Base-by-base conservation (phyloP, 352 stramenopile genomes). In the Pythium pyrilobum region DNA sequence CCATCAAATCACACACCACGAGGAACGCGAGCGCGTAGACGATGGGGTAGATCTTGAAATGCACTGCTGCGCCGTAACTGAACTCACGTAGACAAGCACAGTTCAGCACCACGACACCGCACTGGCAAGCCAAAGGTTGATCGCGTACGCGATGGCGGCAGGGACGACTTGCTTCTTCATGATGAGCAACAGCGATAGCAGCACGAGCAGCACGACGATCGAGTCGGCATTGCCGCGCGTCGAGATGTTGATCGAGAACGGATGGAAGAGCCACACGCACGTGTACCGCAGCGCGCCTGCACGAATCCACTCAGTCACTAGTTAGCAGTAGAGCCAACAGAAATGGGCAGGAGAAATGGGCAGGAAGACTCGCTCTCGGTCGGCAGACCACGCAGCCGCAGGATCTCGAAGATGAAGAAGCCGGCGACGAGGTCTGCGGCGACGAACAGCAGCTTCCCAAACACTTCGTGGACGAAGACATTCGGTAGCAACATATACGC, bases 21-120 rank as follows among this genome's bases (percentile, higher is more conserved):
- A 96, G 74, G 51, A 94, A 89, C 11, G 85, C 74, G 39, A 95
- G 69, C 21, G 81, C 85, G 64, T 99, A 99, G 58, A 99, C 96
- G 31, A 99, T 97, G 6, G 97, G 97, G 63, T 99, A 99, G 15
- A 99, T 95, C 69, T 98, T 98, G 62, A 98, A 89, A 67, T 99
- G 97, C 28, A 99, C 94, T 0, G 94, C 96, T 31, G 97, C 79
- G 4, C 96, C 96, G 71, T 98, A 96, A 66, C 67, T 98, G 60
- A 4, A 16, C 2, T 11, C 25, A n/a, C 20, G n/a, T n/a, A n/a
- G n/a, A n/a, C n/a, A n/a, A n/a, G n/a, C n/a, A n/a, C n/a, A n/a
- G n/a, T n/a, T n/a, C n/a, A n/a, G n/a, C n/a, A n/a, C n/a, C n/a
- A n/a, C n/a, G n/a, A n/a, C n/a, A n/a, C n/a, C n/a, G n/a, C n/a